A percentile compares a stretch with the other conserved stretches of the same genome.
phyloP scores from a whole-genome alignment of 2,329 filamentous ascomycete genomes.

The Kalmusia sp. region DNA sequence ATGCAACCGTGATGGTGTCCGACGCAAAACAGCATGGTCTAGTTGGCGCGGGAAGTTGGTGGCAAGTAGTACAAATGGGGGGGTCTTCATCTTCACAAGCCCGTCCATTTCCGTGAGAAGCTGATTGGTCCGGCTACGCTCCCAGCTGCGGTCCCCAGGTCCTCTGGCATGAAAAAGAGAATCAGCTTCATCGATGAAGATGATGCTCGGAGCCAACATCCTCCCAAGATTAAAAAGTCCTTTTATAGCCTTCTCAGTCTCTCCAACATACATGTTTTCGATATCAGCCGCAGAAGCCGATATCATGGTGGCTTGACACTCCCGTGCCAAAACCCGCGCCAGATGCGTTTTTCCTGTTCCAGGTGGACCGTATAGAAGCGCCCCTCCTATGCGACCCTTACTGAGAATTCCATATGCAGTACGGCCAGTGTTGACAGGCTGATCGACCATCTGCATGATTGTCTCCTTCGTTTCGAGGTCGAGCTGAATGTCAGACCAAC shows the following conservation, averaged over 20 bases:
- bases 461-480: no score
- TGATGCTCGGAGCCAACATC: constrained; percentile 93
- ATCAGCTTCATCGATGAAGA: constrained; percentile 98
- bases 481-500: no score
- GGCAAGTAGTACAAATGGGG: constrained; percentile 4
- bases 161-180: constrained; percentile 63
- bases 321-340: constrained; percentile 95
- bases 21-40: constrained; percentile 4
- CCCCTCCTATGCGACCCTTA: constrained; percentile 62
- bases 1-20: background rate
- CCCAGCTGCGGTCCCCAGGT: background rate
- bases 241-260: constrained; percentile 94
- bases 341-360: constrained; percentile 94
- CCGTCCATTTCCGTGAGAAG: constrained; percentile 8
- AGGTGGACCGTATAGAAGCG: constrained; percentile 89
- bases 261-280: constrained; percentile 94
- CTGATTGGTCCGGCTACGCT: background rate
- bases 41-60: constrained; percentile 5
- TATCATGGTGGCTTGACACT: constrained; percentile 94
- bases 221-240: constrained; percentile 97
- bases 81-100: background rate
- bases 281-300: constrained; percentile 95
- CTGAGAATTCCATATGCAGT: constrained; percentile 1
- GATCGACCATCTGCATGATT: no score
- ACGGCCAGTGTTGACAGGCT: no score